Conservation (phyloP, 768 basidiomycete genomes). For the Agrocybe pediades region DNA sequence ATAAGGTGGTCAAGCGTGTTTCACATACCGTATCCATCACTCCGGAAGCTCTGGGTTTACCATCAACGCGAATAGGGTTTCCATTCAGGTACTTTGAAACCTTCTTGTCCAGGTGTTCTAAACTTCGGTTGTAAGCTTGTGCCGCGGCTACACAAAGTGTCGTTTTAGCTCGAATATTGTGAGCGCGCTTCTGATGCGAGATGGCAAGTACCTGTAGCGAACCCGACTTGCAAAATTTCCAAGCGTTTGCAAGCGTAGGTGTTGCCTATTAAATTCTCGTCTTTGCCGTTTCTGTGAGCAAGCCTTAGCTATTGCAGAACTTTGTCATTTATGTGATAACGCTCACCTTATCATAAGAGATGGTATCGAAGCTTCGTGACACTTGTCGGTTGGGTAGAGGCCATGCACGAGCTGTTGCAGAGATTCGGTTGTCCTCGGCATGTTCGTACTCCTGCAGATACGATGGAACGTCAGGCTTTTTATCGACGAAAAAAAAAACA, state of each 20-base stretch:
- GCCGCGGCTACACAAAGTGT: too few species aligned
- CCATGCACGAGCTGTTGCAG: slow-evolving; percentile 75
- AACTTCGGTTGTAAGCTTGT: slow-evolving; percentile 56
- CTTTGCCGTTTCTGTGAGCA: slow-evolving; percentile 57
- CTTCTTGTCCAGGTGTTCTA: slow-evolving; percentile 62
- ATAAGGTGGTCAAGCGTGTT: background rate
- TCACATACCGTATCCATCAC: slow-evolving; percentile 24
- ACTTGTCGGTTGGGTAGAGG: slow-evolving; percentile 61
- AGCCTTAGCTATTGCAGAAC: background rate
- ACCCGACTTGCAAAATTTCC: slow-evolving; percentile 59
- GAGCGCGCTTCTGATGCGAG: too few species aligned
- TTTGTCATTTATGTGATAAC: background rate
- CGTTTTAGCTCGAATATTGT: too few species aligned
- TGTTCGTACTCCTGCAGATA: slow-evolving; percentile 75
- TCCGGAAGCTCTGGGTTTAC: slow-evolving; percentile 48
- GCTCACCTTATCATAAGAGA: slow-evolving; percentile 56
- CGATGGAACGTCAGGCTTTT: too few species aligned
- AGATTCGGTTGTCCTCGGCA: slow-evolving; percentile 76
- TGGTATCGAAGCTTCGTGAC: slow-evolving; percentile 44
- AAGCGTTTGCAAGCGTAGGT: slow-evolving; percentile 68
- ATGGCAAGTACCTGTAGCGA: slow-evolving; percentile 71
- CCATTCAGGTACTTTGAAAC: slow-evolving; percentile 72
- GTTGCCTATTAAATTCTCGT: slow-evolving; percentile 75
- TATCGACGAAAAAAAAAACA: too few species aligned
- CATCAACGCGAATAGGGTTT: slow-evolving; percentile 71